Evolutionary conservation across 1,139 yeast genomes (phyloP), one percentile per base, ranked within the genome.

Genomic region (Taphrina populina): DNA sequence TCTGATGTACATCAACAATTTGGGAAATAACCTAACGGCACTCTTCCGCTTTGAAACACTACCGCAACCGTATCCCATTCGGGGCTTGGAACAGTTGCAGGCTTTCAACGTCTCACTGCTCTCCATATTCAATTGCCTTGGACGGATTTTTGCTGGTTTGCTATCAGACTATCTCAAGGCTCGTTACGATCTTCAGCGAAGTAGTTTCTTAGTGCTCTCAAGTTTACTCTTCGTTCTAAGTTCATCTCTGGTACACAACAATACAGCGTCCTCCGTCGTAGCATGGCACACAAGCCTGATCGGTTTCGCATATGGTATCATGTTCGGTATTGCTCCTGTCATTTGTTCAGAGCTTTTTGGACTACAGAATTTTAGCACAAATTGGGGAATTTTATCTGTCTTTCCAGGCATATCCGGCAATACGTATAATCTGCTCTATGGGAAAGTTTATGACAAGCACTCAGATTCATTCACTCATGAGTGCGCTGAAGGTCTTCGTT

Each of bases 241-340:
- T 45, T 79, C 62, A 57, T 65, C 65, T 23, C 65, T 65, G 37
- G 73, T 69, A 59, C 64, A 60, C 21, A 58, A 67, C 60, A 62
- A 73, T 58, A 61, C 70, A 60, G 61, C 67, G 58, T 62, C 73
- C 1, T 69, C 74, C 23, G 66, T 69, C 59, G 64, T 80, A 49
- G 73, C 78, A 66, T 43, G 77, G 1, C 74, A 83, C n/a, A 83
- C 92, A 0, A 70, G 77, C 29, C 66, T 80, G 4, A 78, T 82
- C 55, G 95, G 95, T 0, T 72, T 77, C 45, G 82, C 88, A n/a
- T 88, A 86, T 69, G 96, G 96, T 0, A 76, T 84, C 52, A 74
- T 83, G 53, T 87, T 84, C 67, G 92, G 95, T 0, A 77, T 88
- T 4, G 84, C 81, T 67, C 95, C 95, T 0, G 84, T 92, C 0